Evolutionary conservation across 1,284 basidiomycete species (phyloP).

Genomic region (Thelephora terrestris): DNA sequence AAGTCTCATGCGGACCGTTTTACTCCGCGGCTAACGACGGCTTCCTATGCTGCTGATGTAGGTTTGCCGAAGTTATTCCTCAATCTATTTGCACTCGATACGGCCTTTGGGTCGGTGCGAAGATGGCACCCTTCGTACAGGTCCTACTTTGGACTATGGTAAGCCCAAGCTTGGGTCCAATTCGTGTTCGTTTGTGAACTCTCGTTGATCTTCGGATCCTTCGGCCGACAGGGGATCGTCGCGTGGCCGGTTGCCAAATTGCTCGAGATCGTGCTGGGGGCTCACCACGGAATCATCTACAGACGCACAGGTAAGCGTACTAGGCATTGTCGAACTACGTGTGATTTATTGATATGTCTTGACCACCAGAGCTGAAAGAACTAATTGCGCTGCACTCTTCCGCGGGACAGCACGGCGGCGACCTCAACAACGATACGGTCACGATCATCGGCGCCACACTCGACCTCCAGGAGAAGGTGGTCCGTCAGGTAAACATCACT

Average conservation of each 20-base stretch:
- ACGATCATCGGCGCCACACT: constrained; percentile 70
- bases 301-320: constrained; percentile 26
- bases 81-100: constrained; percentile 86
- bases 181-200: neutral
- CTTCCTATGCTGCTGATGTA: too few species aligned
- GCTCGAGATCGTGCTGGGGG: constrained; percentile 52
- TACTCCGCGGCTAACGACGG: constrained; percentile 6
- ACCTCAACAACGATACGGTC: constrained; percentile 63
- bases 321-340: neutral
- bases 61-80: constrained; percentile 88
- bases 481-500: neutral
- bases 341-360: neutral
- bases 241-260: constrained; percentile 76
- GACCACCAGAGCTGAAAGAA: constrained; percentile 48
- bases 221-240: constrained; percentile 45
- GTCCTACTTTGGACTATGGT: constrained; percentile 63
- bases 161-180: constrained; percentile 17
- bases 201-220: neutral
- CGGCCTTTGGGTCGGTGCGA: constrained; percentile 86
- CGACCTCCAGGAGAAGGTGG: constrained; percentile 55
- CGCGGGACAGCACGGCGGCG: constrained; percentile 47
- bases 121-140: constrained; percentile 74
- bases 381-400: constrained; percentile 63
- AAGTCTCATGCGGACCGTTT: constrained; percentile 22
- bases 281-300: constrained; percentile 54